Conservation (phyloP, 306 rosid species). For the Psophocarpus tetragonolobus region DNA sequence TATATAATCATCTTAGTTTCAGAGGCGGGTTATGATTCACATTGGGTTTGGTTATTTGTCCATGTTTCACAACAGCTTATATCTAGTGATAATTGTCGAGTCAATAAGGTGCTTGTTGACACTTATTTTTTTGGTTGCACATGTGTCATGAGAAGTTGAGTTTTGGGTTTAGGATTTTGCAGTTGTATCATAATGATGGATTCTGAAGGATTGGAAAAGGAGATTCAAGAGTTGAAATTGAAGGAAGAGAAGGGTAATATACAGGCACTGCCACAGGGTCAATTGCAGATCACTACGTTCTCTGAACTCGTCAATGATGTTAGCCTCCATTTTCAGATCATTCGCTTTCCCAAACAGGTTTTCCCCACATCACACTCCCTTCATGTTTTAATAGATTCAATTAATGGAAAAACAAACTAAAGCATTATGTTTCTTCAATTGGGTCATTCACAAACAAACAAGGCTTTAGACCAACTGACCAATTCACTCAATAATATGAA, state of each 20-base stretch:
- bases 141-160: not conserved
- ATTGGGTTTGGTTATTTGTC: not conserved
- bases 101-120: not conserved
- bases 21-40: not conserved
- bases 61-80: not conserved
- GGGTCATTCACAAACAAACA: not conserved
- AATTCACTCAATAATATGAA: not conserved
- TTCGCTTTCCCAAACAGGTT: slow-evolving; percentile 78
- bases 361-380: not conserved
- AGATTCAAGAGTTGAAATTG: slow-evolving; percentile 33
- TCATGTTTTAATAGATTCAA: not conserved
- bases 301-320: slow-evolving; percentile 67
- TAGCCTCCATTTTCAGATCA: slow-evolving; percentile 75
- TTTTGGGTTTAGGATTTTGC: slow-evolving; percentile 15
- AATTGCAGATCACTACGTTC: slow-evolving; percentile 61
- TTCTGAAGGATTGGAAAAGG: slow-evolving; percentile 23
- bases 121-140: not conserved
- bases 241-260: not conserved
- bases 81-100: not conserved
- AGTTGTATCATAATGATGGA: slow-evolving; percentile 32
- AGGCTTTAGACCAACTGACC: not conserved
- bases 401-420: not conserved
- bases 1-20: not conserved
- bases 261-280: not conserved
- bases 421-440: not conserved